phyloP scores from a whole-genome alignment of 169 alveolate species.

The Cryptosporidium parvum region DNA sequence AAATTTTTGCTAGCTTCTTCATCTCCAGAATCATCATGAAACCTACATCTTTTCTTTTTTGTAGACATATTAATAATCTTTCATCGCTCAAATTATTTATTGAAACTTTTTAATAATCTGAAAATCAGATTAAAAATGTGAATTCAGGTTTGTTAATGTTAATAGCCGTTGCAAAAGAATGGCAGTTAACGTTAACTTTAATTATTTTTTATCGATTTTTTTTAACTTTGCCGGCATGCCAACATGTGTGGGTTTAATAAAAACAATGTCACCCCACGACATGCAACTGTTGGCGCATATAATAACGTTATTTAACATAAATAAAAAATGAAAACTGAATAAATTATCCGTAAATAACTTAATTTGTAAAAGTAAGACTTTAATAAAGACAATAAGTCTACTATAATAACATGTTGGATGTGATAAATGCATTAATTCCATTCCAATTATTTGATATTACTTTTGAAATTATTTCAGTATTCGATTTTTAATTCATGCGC shows the following conservation, averaged over 20 bases:
- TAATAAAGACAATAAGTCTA: not conserved
- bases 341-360: not conserved
- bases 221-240: constrained; percentile 61
- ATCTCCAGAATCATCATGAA: constrained; percentile 4
- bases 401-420: not conserved
- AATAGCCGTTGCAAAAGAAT: not conserved
- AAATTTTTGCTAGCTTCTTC: not conserved
- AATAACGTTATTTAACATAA: not conserved
- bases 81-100: not conserved
- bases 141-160: not conserved
- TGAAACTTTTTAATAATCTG: not conserved
- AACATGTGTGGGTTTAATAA: constrained; percentile 52
- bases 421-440: not conserved
- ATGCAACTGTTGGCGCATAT: constrained; percentile 27
- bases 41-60: constrained; percentile 3
- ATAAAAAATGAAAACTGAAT: not conserved
- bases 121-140: not conserved
- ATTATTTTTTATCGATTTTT: not conserved
- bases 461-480: no score
- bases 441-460: no score
- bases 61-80: not conserved
- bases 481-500: not conserved
- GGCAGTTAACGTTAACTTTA: not conserved
- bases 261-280: constrained; percentile 75
- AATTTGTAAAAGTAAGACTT: not conserved